Base-by-base conservation (phyloP, 177 flowering plant species). In the Viscum album region DNA sequence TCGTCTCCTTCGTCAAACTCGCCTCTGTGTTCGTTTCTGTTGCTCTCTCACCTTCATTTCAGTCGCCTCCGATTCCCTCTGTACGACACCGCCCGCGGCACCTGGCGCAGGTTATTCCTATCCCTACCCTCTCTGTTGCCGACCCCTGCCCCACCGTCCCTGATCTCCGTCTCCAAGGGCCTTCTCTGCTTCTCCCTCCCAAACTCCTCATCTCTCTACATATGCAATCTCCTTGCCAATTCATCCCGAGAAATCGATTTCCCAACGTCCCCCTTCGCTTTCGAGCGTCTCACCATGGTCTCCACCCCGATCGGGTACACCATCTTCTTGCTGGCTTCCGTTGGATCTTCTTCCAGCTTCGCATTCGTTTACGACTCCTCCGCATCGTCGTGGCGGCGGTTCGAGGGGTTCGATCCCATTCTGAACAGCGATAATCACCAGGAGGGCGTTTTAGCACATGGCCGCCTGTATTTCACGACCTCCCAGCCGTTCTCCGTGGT, bases 21-120 rank as follows among this genome's bases (percentile, higher is more conserved):
- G 7, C 30, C 79, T 56, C 61, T 81, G 66, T 78, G 85, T 59
- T 79, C 88, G 2, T 86, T 83, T 56, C 80, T 88, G 65, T 71
- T 90, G 29, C 85, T 86, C 19, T 81, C 89, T 33, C 90, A 89
- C 71, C 89, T 95, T 6, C 92, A 82, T 29, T 76, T 79, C 37
- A 13, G 34, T 34, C 71, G 56, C 43, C 73, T 32, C 29, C 74
- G 68, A 6, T 80, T 75, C 74, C 76, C 79, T 6, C 79, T 90
- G 56, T 86, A 79, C 72, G 84, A 90, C 68, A 75, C 86, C 5
- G 26, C 26, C 28, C 69, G 64, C 1, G 67, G 75, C 50, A 33
- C 74, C 11, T 88, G 92, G 92, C 78, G 86, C 64, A 73, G 64
- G 24, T 60, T 76, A 7, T 35, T 73, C 19, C 76, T 76, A 54